Conservation (phyloP, 106 monocot genomes). For the Dendrobium chrysotoxum region DNA sequence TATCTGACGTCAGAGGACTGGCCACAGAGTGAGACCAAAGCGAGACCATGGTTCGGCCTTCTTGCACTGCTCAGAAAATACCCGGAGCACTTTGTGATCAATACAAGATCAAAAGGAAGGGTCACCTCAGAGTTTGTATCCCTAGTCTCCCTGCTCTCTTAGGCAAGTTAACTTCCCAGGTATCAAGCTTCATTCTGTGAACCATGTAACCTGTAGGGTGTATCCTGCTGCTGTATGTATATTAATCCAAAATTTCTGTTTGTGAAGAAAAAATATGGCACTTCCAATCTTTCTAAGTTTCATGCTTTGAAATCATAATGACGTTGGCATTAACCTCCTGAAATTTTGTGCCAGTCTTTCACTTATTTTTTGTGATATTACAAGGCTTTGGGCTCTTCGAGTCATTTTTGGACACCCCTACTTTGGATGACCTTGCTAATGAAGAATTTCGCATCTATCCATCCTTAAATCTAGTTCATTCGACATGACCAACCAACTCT, state of each 20-base stretch:
- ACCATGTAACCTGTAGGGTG: neutral
- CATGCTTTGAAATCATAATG: neutral
- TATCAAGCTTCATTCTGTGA: neutral
- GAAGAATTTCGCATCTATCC: too few species aligned
- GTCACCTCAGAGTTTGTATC: constrained; percentile 34
- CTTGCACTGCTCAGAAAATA: constrained; percentile 29
- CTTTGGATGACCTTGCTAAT: too few species aligned
- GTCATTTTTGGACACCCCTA: too few species aligned
- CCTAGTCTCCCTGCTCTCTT: constrained; percentile 28
- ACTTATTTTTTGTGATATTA: neutral
- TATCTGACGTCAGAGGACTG: constrained; percentile 34
- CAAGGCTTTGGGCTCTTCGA: too few species aligned
- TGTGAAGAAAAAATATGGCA: neutral
- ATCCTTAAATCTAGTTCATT: too few species aligned
- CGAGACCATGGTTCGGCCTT: constrained; percentile 32
- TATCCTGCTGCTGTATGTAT: neutral
- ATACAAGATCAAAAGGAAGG: constrained; percentile 31
- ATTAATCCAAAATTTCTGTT: neutral
- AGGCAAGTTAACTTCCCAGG: neutral
- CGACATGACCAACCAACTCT: too few species aligned
- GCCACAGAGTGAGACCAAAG: constrained; percentile 32
- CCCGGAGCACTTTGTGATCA: constrained; percentile 27
- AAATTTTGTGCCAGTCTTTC: neutral
- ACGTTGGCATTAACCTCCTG: neutral
- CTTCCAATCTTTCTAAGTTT: neutral